A percentile compares a stretch with the other conserved stretches of the same genome.
These are phyloP conservation scores for Cyamopsis tetragonoloba DNA, from an alignment of 306 rosid species.

Conservation along the genomic window DNA sequence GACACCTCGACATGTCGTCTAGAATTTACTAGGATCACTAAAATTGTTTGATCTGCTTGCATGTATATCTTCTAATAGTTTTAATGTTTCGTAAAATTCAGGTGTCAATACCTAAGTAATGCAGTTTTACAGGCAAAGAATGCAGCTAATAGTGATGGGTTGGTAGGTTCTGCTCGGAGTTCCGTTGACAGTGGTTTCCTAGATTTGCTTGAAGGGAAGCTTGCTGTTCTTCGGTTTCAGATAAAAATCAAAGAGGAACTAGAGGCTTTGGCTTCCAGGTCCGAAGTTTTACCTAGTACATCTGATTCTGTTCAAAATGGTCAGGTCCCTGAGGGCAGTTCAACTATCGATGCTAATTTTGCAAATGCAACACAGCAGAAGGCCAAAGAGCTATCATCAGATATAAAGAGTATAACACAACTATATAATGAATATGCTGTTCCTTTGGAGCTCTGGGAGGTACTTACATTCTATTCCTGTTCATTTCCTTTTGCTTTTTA, in stretches of 20 bases:
- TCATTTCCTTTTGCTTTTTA: not conserved
- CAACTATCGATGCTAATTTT: slow-evolving; percentile 40
- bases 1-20: not conserved
- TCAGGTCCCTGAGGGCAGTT: slow-evolving; percentile 36
- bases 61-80: slow-evolving; percentile 17
- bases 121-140: slow-evolving; percentile 92
- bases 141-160: slow-evolving; percentile 61
- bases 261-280: slow-evolving; percentile 66
- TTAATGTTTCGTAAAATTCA: slow-evolving; percentile 38
- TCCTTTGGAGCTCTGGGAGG: slow-evolving; percentile 99
- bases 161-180: slow-evolving; percentile 59
- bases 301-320: slow-evolving; percentile 55
- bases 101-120: slow-evolving; percentile 90
- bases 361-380: slow-evolving; percentile 50
- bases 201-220: slow-evolving; percentile 97
- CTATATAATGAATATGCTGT: slow-evolving; percentile 94
- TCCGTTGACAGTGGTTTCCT: slow-evolving; percentile 74
- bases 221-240: slow-evolving; percentile 95
- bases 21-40: not conserved
- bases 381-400: slow-evolving; percentile 77
- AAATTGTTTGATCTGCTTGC: slow-evolving; percentile 3
- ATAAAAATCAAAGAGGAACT: slow-evolving; percentile 85
- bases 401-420: slow-evolving; percentile 83
- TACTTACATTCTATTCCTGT: slow-evolving; percentile 28
- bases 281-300: slow-evolving; percentile 50